A percentile compares a stretch with the other conserved stretches of the same genome.
Evolutionary conservation across 2,329 filamentous ascomycete species (phyloP).

Genomic region (Ophiobolus disseminans): DNA sequence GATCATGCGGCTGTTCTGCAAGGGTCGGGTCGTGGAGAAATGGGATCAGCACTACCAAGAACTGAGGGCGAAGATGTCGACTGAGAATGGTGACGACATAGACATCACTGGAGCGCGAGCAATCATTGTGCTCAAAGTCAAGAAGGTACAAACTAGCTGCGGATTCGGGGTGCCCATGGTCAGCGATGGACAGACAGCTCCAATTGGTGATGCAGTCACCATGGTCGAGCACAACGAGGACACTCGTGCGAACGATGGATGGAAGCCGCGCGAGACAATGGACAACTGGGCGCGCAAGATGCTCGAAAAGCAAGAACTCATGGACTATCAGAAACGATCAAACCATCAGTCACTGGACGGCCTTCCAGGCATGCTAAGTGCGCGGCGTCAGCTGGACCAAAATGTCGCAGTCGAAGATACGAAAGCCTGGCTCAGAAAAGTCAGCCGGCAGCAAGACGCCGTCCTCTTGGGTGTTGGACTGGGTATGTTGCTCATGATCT

Average conservation of each 20-base stretch:
- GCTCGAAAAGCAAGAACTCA: constrained; percentile 58
- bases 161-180: constrained; percentile 69
- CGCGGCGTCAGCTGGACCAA: constrained; percentile 57
- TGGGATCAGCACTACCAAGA: constrained; percentile 53
- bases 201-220: constrained; percentile 21
- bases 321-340: constrained; percentile 63
- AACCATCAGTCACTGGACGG: constrained; percentile 53
- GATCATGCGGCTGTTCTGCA: constrained; percentile 71
- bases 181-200: constrained; percentile 19
- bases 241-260: constrained; percentile 16
- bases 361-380: constrained; percentile 45
- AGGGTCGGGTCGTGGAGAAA: constrained; percentile 65
- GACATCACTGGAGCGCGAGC: constrained; percentile 53
- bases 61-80: constrained; percentile 53
- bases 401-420: constrained; percentile 55
- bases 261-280: constrained; percentile 60
- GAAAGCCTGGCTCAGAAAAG: constrained; percentile 33
- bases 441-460: constrained; percentile 34
- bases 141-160: constrained; percentile 70
- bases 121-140: constrained; percentile 67
- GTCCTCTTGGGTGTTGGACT: constrained; percentile 25
- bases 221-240: constrained; percentile 27
- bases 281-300: constrained; percentile 59
- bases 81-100: constrained; percentile 33
- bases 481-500: constrained; percentile 29